These are phyloP conservation scores for Didymella exigua DNA, from an alignment of 2,329 filamentous ascomycete species.

Conservation along the genomic window DNA sequence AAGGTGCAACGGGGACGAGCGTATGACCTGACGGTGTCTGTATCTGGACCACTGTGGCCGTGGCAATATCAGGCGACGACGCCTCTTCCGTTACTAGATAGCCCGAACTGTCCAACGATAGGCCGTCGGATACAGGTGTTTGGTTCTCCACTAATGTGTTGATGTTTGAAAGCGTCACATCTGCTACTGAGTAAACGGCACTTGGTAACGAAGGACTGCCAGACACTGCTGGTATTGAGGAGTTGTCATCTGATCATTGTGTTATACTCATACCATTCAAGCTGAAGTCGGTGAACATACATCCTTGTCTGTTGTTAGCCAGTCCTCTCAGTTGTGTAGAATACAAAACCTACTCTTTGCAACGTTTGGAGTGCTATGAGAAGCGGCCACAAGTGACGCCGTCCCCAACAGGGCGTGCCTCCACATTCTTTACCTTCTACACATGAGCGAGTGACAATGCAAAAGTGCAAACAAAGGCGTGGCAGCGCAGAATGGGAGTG, in stretches of 20 bases:
- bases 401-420: constrained; percentile 24
- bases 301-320: constrained; percentile 21
- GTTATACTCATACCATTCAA: constrained; percentile 4
- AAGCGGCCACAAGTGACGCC: constrained; percentile 22
- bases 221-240: constrained; percentile 6
- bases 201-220: background rate
- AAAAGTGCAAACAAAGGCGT: constrained; percentile 21
- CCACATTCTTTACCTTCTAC: constrained; percentile 30
- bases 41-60: background rate
- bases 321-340: background rate
- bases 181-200: background rate
- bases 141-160: background rate
- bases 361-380: constrained; percentile 13
- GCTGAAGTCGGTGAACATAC: constrained; percentile 18
- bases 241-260: constrained; percentile 9
- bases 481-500: constrained; percentile 6
- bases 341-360: constrained; percentile 24
- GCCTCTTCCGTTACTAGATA: background rate
- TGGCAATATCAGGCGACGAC: background rate
- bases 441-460: constrained; percentile 19
- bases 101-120: background rate
- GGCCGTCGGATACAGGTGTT: background rate
- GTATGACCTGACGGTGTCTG: background rate
- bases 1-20: background rate
- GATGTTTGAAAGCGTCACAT: background rate